A percentile compares a stretch with the other conserved stretches of the same genome.
phyloP scores from a whole-genome alignment of 2,329 filamentous ascomycete species.

The Parascedosporium putredinis region DNA sequence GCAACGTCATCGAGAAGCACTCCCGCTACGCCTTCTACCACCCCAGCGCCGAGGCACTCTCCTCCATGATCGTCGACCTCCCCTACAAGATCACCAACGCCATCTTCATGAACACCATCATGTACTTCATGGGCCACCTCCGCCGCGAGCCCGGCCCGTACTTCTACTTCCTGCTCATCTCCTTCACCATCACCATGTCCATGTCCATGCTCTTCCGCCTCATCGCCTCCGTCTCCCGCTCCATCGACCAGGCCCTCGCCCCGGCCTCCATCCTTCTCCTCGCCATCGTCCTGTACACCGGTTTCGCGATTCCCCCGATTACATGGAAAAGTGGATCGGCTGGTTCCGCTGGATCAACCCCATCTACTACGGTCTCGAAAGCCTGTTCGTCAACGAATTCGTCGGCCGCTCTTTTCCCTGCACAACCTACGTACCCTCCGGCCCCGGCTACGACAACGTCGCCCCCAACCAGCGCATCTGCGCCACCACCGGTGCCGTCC shows the following conservation, averaged over 20 bases:
- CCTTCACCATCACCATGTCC: conserved; percentile 45
- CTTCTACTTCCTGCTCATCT: conserved; percentile 56
- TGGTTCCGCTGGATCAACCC: conserved; percentile 59
- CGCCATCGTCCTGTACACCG: conserved; percentile 45
- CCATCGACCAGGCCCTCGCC: conserved; percentile 37
- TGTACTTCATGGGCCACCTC: conserved; percentile 31
- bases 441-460: conserved; percentile 19
- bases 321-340: conserved; percentile 17
- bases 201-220: conserved; percentile 58
- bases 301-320: conserved; percentile 34
- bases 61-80: conserved; percentile 19
- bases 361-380: conserved; percentile 39
- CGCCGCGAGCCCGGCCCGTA: conserved; percentile 45
- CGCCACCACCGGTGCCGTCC: conserved; percentile 32
- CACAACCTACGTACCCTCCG: conserved; percentile 14
- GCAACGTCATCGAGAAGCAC: conserved; percentile 28
- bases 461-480: conserved; percentile 29
- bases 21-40: conserved; percentile 29
- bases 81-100: conserved; percentile 21
- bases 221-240: conserved; percentile 29
- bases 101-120: conserved; percentile 25
- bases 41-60: conserved; percentile 21
- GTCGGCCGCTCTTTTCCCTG: conserved; percentile 23
- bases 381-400: conserved; percentile 18
- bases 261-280: conserved; percentile 41